phyloP scores from a whole-genome alignment of 768 basidiomycete genomes.

The Mycena rosella region DNA sequence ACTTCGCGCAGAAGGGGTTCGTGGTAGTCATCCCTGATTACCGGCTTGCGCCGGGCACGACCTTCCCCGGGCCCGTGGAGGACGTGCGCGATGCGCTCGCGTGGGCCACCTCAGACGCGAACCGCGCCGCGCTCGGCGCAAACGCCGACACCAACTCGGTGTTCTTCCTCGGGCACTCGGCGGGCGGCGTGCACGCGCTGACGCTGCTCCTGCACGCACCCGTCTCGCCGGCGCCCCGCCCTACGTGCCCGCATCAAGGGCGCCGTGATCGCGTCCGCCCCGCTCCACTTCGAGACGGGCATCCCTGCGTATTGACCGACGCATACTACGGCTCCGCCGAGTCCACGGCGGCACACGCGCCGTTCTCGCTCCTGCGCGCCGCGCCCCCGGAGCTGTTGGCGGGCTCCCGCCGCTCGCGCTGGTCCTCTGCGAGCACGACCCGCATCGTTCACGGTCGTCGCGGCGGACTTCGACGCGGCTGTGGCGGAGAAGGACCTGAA shows the following conservation, averaged over 20 bases:
- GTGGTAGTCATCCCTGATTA: conserved; percentile 79
- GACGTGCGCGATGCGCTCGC: conserved; percentile 72
- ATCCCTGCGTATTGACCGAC: neutral
- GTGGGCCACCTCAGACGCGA: conserved; percentile 63
- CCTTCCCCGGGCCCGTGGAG: conserved; percentile 67
- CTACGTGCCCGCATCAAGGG: neutral
- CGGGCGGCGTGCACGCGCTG: conserved; percentile 65
- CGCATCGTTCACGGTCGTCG: conserved; percentile 11
- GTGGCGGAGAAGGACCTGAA: neutral
- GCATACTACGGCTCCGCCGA: conserved; percentile 12
- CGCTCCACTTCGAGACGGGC: neutral
- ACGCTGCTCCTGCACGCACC: conserved; percentile 56
- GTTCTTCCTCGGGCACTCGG: conserved; percentile 72
- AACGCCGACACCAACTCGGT: conserved; percentile 56
- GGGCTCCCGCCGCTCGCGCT: neutral
- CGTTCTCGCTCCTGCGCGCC: neutral
- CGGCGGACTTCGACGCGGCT: conserved; percentile 1
- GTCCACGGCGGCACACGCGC: neutral
- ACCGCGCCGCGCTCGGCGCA: conserved; percentile 49
- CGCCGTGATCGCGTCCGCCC: neutral
- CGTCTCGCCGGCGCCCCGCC: conserved; percentile 50
- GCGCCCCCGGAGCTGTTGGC: neutral
- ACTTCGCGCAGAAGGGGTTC: conserved; percentile 71
- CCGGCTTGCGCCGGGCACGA: conserved; percentile 68
- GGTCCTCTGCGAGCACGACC: conserved; percentile 6